Evolutionary conservation across 495 filamentous ascomycete genomes (phyloP).

Genomic region (Physcia stellaris): DNA sequence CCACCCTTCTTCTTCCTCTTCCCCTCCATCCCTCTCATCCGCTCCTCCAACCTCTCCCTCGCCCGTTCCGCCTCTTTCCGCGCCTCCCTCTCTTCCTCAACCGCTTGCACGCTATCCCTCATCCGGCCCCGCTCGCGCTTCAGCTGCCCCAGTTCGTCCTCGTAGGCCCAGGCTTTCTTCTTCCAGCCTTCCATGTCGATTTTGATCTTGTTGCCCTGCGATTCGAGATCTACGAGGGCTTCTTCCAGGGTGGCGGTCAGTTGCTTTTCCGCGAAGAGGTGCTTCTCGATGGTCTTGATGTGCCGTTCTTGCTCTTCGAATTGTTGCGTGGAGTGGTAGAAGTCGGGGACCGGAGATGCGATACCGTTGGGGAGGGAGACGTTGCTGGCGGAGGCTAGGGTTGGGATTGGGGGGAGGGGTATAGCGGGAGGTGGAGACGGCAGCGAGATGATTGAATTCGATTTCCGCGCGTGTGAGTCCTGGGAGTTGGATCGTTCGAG

Average conservation of each 20-base stretch:
- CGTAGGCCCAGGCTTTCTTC: slow-evolving; percentile 62
- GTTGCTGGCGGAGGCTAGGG: slow-evolving; percentile 39
- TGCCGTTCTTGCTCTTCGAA: slow-evolving; percentile 90
- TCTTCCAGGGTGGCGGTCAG: slow-evolving; percentile 89
- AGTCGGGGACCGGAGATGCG: slow-evolving; percentile 32
- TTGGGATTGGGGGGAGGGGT: slow-evolving; percentile 82
- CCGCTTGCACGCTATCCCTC: slow-evolving; percentile 75
- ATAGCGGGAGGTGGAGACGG: slow-evolving; percentile 85
- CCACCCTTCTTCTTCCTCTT: slow-evolving; percentile 96
- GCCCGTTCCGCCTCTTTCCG: slow-evolving; percentile 80
- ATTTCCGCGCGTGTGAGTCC: slow-evolving; percentile 73
- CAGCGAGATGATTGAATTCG: slow-evolving; percentile 63
- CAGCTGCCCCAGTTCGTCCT: slow-evolving; percentile 63
- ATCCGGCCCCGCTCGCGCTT: slow-evolving; percentile 53
- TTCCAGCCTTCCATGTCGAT: slow-evolving; percentile 79
- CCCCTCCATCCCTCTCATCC: slow-evolving; percentile 92
- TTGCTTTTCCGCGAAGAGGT: slow-evolving; percentile 90
- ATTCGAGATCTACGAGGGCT: slow-evolving; percentile 84
- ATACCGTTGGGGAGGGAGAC: slow-evolving; percentile 27
- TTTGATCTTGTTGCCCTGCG: slow-evolving; percentile 73
- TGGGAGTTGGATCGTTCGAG: slow-evolving; percentile 65
- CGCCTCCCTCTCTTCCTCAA: slow-evolving; percentile 87
- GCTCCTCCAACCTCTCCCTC: slow-evolving; percentile 73
- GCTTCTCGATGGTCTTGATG: slow-evolving; percentile 92
- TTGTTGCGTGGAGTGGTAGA: slow-evolving; percentile 53